These are phyloP conservation scores for Pouteria glomerata DNA, from an alignment of 148 eudicot genomes.

Conservation along the genomic window DNA sequence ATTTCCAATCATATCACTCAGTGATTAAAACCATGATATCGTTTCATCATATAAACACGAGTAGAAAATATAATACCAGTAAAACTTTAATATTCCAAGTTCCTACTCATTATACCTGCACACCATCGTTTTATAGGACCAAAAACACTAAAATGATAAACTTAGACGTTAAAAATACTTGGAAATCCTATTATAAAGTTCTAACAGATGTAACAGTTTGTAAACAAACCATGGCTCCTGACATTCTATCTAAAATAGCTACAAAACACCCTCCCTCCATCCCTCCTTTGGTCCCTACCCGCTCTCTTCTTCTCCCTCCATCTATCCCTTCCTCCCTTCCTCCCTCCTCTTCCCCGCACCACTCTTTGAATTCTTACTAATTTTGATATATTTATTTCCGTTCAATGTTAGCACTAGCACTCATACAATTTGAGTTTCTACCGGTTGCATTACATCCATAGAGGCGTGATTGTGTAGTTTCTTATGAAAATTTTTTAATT, in stretches of 20 bases:
- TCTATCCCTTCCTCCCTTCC: no score
- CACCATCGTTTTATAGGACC: neutral
- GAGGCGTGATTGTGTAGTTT: neutral
- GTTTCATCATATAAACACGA: neutral
- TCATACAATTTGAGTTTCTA: neutral
- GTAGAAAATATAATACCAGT: neutral
- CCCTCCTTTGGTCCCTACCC: no score
- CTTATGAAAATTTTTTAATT: neutral
- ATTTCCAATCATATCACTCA: neutral
- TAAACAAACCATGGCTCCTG: no score
- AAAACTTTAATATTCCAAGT: neutral
- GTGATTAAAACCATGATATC: neutral
- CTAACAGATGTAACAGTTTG: neutral
- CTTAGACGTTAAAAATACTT: neutral
- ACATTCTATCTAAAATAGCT: no score
- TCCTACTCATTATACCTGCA: neutral
- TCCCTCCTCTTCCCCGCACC: no score
- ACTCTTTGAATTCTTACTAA: no score
- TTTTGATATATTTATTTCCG: neutral
- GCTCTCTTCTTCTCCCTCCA: no score
- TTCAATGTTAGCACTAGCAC: neutral
- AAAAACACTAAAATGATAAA: neutral
- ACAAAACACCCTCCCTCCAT: no score
- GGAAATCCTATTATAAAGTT: neutral
- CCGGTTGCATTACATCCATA: neutral